Evolutionary conservation across 768 basidiomycete species (phyloP), one percentile per base, ranked within the genome.

Genomic region (Serendipita indica): DNA sequence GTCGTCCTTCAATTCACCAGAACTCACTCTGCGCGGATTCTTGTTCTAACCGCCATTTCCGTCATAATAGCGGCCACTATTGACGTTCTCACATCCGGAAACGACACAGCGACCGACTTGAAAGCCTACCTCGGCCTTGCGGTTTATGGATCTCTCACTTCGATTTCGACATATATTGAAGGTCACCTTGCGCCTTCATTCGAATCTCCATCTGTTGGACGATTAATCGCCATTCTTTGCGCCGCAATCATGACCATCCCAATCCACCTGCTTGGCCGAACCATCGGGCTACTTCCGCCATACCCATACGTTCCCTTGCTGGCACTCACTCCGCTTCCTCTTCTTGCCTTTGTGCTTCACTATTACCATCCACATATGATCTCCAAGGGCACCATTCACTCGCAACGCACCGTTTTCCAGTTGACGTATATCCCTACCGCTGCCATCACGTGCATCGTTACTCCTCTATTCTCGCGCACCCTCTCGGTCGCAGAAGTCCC

Each of bases 381-480:
- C 20, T 22, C 52, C 64, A 63, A 3, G 57, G 63, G 3, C 13
- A 33, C 58, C 12, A 33, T 58, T 16, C 57, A 57, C 39, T 33
- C 60, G n/a, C 46, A 49, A 10, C 25, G 41, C 25, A 39, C 43
- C 12, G n/a, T 35, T 14, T 30, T 20, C 57, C 27, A 33, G 32
- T 28, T 54, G 3, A 58, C 65, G 1, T 39, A 37, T 2, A 57
- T 61, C 22, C 62, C 39, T 14, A 57, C 32, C 20, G 45, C 39
- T 58, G 62, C 2, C 34, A 62, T 1, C 18, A 25, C 35, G 14
- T 25, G n/a, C 16, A 39, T 30, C 30, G 33, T 58, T 33, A 57
- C 49, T 13, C 62, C 22, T 60, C 64, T 7, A 32, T 59, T 7
- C 58, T 62, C 14, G 3, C 62, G n/a, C 5, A 49, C 43, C 49